Base-by-base conservation (phyloP, 148 eudicot species). In the Rhododendron williamsianum region DNA sequence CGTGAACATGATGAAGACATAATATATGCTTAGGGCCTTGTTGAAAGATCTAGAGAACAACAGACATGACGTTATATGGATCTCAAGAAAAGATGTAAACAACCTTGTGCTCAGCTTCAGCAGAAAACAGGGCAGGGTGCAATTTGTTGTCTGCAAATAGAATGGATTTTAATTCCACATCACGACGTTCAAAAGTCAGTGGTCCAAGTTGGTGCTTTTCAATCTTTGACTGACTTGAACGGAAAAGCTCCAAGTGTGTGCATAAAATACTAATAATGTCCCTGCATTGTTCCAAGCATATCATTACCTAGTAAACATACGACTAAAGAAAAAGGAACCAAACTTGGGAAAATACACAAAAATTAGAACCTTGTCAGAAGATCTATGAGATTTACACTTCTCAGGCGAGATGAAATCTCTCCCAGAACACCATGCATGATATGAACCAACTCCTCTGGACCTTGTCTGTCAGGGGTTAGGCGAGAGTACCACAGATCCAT, bases 81-180 rank as follows among this genome's bases (percentile, higher is more conserved):
- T 23, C 58, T 65, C 25, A 71, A 86, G 67, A 71, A 86, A 52
- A 56, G 78, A 36, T 43, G 27, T 10, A 45, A 36, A 78, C 56
- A 63, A 97, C 99, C 98, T 95, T 97, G 87, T 97, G 96, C 91
- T 97, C 99, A 78, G 99, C 90, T 82, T 93, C 99, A 84, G 94
- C 87, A 85, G 98, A 97, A 91, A 92, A 94, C 85, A 97, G 81
- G 90, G 95, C 91, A 78, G 99, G 99, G 86, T 97, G 98, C 89
- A 97, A 87, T 87, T 92, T 95, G 90, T 97, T 92, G 76, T 95
- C 93, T 38, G 94, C 90, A 87, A 91, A 92, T 82, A 97, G 91
- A 46, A 90, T 89, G 81, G 79, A 65, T 82, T 94, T 97, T 51
- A 97, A 88, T 85, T 94, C 95, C 79, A 86, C 80, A 85, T 97